These are phyloP conservation scores for Zygnema cylindricum DNA, from an alignment of 139 green algal genomes.

Conservation along the genomic window DNA sequence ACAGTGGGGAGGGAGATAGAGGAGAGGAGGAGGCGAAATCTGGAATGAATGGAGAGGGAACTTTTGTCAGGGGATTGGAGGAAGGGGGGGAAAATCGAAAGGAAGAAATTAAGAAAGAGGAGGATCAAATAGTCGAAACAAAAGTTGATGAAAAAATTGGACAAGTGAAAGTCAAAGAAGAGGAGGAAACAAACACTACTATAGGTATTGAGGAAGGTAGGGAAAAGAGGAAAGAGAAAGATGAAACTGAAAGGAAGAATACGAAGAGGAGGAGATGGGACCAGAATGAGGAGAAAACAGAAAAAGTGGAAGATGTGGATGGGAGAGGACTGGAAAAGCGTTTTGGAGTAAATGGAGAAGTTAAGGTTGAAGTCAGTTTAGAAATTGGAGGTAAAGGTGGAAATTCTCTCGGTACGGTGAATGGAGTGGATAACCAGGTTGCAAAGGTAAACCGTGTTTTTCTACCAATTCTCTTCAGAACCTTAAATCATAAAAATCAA, in stretches of 20 bases:
- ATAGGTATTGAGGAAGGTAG: not conserved
- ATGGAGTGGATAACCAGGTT: no score
- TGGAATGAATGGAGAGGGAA: conserved; percentile 1
- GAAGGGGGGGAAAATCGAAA: not conserved
- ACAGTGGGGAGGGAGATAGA: conserved; percentile 1
- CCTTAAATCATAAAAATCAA: no score
- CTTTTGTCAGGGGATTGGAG: not conserved
- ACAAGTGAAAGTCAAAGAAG: not conserved
- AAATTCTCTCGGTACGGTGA: no score
- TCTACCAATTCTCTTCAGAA: no score
- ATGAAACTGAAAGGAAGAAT: not conserved
- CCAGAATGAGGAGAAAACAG: not conserved
- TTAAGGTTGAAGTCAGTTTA: no score
- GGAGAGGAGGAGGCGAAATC: not conserved
- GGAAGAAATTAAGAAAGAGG: not conserved
- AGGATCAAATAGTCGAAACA: not conserved
- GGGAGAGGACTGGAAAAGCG: no score
- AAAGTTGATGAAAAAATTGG: not conserved
- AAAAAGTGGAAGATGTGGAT: not conserved
- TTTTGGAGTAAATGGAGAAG: no score
- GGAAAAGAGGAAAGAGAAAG: not conserved
- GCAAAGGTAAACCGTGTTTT: no score
- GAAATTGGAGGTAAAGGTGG: no score
- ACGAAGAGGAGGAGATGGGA: not conserved
- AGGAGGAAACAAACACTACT: not conserved